Evolutionary conservation across 2,329 filamentous ascomycete species (phyloP).

Genomic region (Sarocladiaceae sp.): DNA sequence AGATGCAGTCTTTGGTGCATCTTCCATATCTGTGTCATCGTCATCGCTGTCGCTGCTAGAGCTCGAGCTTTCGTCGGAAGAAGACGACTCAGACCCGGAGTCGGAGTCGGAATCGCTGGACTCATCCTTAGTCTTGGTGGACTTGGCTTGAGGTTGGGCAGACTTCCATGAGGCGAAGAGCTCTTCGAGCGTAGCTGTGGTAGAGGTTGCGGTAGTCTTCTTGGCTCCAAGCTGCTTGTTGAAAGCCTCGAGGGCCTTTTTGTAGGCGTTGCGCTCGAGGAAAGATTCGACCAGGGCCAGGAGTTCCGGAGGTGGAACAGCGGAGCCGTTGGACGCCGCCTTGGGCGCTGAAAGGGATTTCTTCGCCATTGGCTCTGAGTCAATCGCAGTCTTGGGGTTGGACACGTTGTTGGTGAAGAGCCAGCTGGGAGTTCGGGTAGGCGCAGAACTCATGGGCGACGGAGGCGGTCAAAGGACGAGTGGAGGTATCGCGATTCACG

Average conservation of each 20-base stretch:
- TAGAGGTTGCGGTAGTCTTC: constrained; percentile 17
- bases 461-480: not conserved
- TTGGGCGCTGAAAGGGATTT: constrained; percentile 19
- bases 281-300: constrained; percentile 62
- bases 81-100: constrained; percentile 15
- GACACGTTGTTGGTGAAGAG: constrained; percentile 36
- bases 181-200: constrained; percentile 37
- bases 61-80: constrained; percentile 14
- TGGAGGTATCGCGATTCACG: constrained; percentile 1
- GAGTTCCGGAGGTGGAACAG: constrained; percentile 49
- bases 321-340: constrained; percentile 14
- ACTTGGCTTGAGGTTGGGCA: constrained; percentile 17
- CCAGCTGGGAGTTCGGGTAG: constrained; percentile 31
- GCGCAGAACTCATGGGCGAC: constrained; percentile 26
- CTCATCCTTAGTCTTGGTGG: constrained; percentile 15
- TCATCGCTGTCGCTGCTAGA: constrained; percentile 20
- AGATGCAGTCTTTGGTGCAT: constrained; percentile 16
- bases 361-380: constrained; percentile 28
- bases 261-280: constrained; percentile 59
- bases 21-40: constrained; percentile 14
- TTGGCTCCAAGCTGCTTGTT: constrained; percentile 53
- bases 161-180: constrained; percentile 47
- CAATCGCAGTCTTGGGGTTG: constrained; percentile 16
- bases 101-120: constrained; percentile 25
- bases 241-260: constrained; percentile 54